These are phyloP conservation scores for Macaranga tanarius DNA, from an alignment of 441 rosid species.

Conservation along the genomic window DNA sequence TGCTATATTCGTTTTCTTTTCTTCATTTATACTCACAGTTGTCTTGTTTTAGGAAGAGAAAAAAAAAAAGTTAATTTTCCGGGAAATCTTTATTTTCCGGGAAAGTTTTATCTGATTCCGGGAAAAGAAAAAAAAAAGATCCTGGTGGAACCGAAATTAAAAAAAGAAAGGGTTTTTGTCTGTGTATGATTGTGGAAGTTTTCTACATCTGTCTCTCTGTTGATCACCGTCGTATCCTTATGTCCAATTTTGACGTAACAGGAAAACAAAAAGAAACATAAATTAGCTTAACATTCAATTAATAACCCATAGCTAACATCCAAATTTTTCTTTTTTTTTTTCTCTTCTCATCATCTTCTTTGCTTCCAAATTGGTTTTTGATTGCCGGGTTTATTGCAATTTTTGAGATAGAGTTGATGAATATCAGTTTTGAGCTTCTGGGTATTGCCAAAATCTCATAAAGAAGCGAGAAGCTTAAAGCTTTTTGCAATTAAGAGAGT, in stretches of 20 bases:
- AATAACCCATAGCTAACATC: not conserved
- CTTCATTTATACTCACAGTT: not conserved
- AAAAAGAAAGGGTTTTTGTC: not conserved
- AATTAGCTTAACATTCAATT: not conserved
- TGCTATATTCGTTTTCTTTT: not conserved
- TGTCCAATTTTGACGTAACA: slow-evolving; percentile 6
- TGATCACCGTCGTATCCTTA: slow-evolving; percentile 7
- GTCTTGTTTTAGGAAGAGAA: not conserved
- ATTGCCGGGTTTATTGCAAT: not conserved
- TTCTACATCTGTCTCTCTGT: not conserved
- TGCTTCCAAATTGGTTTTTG: not conserved
- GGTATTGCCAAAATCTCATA: slow-evolving; percentile 5
- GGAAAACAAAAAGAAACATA: not conserved
- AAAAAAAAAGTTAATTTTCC: not conserved
- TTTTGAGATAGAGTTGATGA: not conserved
- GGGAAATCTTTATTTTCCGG: not conserved
- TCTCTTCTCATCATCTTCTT: not conserved
- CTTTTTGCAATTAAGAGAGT: not conserved
- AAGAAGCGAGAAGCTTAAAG: not conserved
- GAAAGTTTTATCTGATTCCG: slow-evolving; percentile 12
- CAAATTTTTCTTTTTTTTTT: not conserved
- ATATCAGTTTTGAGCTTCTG: slow-evolving; percentile 9
- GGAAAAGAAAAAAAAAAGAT: not conserved
- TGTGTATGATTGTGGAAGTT: not conserved
- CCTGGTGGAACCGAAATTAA: not conserved